These are phyloP conservation scores for Cyberlindnera euphorbiae DNA, from an alignment of 805 yeast genomes.

Conservation along the genomic window DNA sequence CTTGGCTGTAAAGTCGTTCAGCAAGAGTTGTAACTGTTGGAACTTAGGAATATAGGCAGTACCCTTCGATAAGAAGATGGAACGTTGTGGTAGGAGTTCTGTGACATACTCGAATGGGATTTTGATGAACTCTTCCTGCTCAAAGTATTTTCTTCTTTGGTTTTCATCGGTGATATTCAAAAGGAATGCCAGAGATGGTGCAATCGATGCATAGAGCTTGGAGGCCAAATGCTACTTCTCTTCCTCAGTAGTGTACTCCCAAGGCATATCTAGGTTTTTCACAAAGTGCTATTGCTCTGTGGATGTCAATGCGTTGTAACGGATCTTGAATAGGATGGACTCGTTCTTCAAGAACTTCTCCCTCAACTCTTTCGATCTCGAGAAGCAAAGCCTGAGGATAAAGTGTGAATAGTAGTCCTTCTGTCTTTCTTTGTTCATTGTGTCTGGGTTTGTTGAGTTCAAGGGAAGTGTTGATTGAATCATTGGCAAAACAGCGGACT, in stretches of 20 bases:
- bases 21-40: slow-evolving; percentile 65
- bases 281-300: slow-evolving; percentile 70
- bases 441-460: slow-evolving; percentile 33
- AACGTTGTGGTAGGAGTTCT: slow-evolving; percentile 69
- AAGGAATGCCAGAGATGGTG: slow-evolving; percentile 32
- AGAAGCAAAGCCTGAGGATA: slow-evolving; percentile 82
- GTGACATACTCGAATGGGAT: slow-evolving; percentile 85
- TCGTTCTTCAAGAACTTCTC: slow-evolving; percentile 77
- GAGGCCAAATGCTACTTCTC: slow-evolving; percentile 52
- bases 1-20: slow-evolving; percentile 59
- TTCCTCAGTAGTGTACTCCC: slow-evolving; percentile 60
- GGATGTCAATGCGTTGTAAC: slow-evolving; percentile 60
- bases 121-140: slow-evolving; percentile 67
- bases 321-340: slow-evolving; percentile 61
- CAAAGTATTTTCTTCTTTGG: slow-evolving; percentile 40
- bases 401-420: slow-evolving; percentile 93
- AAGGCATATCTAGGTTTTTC: slow-evolving; percentile 57
- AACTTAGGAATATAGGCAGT: slow-evolving; percentile 81
- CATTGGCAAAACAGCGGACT: slow-evolving; percentile 57
- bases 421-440: slow-evolving; percentile 44
- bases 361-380: slow-evolving; percentile 80
- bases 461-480: slow-evolving; percentile 64
- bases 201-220: slow-evolving; percentile 51
- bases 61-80: slow-evolving; percentile 63
- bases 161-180: slow-evolving; percentile 40